Percentiles rank a stretch among this genome's conserved stretches.
These are phyloP conservation scores for Schizopora paradoxa DNA, from an alignment of 1,284 basidiomycete genomes.

Conservation along the genomic window DNA sequence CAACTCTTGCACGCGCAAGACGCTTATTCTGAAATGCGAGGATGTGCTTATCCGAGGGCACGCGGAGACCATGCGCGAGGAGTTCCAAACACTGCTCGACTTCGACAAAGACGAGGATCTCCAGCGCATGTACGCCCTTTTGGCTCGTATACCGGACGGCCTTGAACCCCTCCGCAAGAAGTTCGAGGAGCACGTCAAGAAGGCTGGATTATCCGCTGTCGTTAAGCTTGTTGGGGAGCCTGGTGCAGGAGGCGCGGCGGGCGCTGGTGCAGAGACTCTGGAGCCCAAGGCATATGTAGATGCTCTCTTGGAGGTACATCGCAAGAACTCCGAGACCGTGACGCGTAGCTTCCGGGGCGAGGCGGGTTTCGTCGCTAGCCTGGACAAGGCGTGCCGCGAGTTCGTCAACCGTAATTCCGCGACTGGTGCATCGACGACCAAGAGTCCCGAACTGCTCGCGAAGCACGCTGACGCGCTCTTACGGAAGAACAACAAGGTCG, in stretches of 20 bases:
- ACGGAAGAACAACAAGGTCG: constrained; percentile 94
- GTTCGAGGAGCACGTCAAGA: constrained; percentile 95
- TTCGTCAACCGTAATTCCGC: constrained; percentile 96
- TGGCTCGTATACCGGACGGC: constrained; percentile 86
- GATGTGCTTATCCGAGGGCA: constrained; percentile 90
- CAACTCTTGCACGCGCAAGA: constrained; percentile 82
- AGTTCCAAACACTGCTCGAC: constrained; percentile 90
- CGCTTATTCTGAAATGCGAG: constrained; percentile 88
- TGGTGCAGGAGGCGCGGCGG: constrained; percentile 30
- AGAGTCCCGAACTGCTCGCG: constrained; percentile 92
- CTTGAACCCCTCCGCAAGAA: constrained; percentile 88
- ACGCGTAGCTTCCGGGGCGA: constrained; percentile 89
- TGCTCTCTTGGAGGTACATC: constrained; percentile 86
- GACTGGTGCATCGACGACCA: constrained; percentile 77
- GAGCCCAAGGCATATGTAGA: constrained; percentile 94
- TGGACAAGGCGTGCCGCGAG: constrained; percentile 95
- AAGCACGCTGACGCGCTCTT: constrained; percentile 91
- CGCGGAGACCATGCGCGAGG: constrained; percentile 86
- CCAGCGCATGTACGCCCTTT: constrained; percentile 90
- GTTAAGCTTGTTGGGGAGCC: constrained; percentile 76
- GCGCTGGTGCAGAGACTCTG: constrained; percentile 56
- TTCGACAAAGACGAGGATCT: constrained; percentile 92
- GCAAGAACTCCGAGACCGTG: constrained; percentile 90
- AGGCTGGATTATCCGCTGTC: constrained; percentile 80
- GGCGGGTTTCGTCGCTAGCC: constrained; percentile 89